Conservation (phyloP, 441 rosid genomes). For the Gossypium davidsonii region DNA sequence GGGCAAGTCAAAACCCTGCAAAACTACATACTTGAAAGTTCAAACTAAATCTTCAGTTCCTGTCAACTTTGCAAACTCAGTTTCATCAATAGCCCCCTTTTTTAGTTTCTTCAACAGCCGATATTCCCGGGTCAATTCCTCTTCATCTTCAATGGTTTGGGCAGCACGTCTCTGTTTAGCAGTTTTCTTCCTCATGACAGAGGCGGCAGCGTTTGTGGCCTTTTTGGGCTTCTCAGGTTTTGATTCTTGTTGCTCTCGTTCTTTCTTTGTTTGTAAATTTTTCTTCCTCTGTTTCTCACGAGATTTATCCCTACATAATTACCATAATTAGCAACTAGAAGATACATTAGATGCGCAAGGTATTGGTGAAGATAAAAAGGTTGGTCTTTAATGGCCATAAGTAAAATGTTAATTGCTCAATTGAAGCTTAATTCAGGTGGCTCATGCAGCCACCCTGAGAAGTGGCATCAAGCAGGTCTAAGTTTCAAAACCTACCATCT, state of each 20-base stretch:
- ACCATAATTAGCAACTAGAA: constrained; percentile 15
- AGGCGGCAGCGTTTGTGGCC: constrained; percentile 23
- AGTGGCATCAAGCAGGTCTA: too few relatives aligned
- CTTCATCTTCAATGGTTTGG: constrained; percentile 73
- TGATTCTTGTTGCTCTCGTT: constrained; percentile 33
- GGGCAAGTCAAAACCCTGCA: not conserved
- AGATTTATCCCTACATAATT: constrained; percentile 55
- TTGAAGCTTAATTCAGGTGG: too few relatives aligned
- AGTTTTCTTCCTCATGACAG: constrained; percentile 56
- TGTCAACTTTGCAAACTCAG: constrained; percentile 55
- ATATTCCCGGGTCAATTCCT: constrained; percentile 65
- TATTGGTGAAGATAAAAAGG: not conserved
- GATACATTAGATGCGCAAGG: not conserved
- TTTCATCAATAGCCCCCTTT: constrained; percentile 72
- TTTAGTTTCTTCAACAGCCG: constrained; percentile 59
- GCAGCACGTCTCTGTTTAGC: constrained; percentile 80
- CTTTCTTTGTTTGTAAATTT: constrained; percentile 59
- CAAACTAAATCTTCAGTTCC: constrained; percentile 65
- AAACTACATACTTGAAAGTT: constrained; percentile 1
- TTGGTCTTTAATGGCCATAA: not conserved
- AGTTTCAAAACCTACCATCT: too few relatives aligned
- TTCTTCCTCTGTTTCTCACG: constrained; percentile 80
- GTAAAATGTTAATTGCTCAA: too few relatives aligned
- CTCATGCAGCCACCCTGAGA: too few relatives aligned
- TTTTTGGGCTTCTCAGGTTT: constrained; percentile 38